phyloP scores from a whole-genome alignment of 352 stramenopile genomes.

The Phytophthora pseudosyringae region DNA sequence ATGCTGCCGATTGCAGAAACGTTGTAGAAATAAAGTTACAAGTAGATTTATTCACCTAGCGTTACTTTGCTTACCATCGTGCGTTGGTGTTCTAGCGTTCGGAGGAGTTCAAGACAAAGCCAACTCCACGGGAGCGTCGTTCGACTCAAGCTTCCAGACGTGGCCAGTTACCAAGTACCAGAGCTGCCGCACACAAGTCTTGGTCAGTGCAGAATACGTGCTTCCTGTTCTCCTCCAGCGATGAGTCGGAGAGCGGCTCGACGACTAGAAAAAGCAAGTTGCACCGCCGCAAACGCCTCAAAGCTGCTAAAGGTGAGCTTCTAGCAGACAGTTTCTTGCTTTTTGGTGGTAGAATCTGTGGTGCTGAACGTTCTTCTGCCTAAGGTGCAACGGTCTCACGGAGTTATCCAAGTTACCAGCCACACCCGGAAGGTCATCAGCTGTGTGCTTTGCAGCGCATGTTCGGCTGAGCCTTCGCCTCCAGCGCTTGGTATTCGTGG shows the following conservation, averaged over 20 bases:
- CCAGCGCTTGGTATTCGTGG: not conserved
- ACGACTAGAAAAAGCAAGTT: slow-evolving; percentile 13
- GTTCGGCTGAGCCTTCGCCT: slow-evolving; percentile 36
- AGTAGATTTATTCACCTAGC: not conserved
- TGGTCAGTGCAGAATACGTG: slow-evolving; percentile 21
- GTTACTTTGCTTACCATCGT: not conserved
- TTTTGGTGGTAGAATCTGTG: not conserved
- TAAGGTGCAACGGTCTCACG: slow-evolving; percentile 4
- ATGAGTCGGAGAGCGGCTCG: slow-evolving; percentile 17
- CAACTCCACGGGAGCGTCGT: not conserved
- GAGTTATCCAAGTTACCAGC: slow-evolving; percentile 18
- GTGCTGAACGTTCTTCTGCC: slow-evolving; percentile 4
- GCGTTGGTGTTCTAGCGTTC: too few species aligned
- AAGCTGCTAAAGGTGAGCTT: slow-evolving; percentile 20
- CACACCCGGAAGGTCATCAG: slow-evolving; percentile 12
- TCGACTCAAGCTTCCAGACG: not conserved
- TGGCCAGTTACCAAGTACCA: too few species aligned
- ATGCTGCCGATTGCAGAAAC: not conserved
- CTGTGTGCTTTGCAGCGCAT: slow-evolving; percentile 59
- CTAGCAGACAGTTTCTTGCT: not conserved
- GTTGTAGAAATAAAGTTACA: slow-evolving; percentile 4
- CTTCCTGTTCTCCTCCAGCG: slow-evolving; percentile 26
- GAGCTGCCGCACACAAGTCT: slow-evolving; percentile 2
- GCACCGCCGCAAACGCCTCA: slow-evolving; percentile 8
- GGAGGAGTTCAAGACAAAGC: not conserved